Evolutionary conservation across 345 rosid species (phyloP).

Genomic region (Dovyalis caffra): DNA sequence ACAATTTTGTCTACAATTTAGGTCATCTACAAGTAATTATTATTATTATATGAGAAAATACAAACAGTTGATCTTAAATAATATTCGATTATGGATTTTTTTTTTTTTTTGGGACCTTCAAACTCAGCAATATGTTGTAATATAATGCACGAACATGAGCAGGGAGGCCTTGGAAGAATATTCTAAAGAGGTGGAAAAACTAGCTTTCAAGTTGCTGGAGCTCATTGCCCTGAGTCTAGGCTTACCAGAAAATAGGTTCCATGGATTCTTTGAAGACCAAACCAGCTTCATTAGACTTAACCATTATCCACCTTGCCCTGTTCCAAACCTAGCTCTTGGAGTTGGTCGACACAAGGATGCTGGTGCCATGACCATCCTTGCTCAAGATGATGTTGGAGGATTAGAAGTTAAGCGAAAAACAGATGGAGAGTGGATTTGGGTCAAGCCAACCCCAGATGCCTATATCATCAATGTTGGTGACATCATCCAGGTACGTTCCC

Average conservation of each 20-base stretch:
- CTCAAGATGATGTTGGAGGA: conserved; percentile 82
- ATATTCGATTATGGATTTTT: too few species aligned
- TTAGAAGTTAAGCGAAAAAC: conserved; percentile 64
- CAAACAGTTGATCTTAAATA: too few species aligned
- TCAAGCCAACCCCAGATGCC: conserved; percentile 51
- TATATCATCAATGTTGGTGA: conserved; percentile 75
- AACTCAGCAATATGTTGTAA: too few species aligned
- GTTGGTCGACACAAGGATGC: conserved; percentile 84
- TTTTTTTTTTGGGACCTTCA: too few species aligned
- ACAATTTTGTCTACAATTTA: too few species aligned
- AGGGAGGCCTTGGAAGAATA: too few species aligned
- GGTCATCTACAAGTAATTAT: too few species aligned
- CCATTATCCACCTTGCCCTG: conserved; percentile 80
- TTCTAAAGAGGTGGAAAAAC: conserved; percentile 43
- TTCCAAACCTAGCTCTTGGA: conserved; percentile 74
- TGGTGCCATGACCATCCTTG: conserved; percentile 63
- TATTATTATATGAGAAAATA: too few species aligned
- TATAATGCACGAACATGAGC: too few species aligned
- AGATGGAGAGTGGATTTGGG: conserved; percentile 66
- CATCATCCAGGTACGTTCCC: conserved; percentile 43
- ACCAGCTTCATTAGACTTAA: conserved; percentile 53
- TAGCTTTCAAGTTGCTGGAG: conserved; percentile 46
- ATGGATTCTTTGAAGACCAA: conserved; percentile 49
- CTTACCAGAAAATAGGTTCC: conserved; percentile 42
- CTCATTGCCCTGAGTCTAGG: conserved; percentile 57